These are phyloP conservation scores for Sporothrix variecibatus DNA, from an alignment of 2,329 filamentous ascomycete species.

Conservation along the genomic window DNA sequence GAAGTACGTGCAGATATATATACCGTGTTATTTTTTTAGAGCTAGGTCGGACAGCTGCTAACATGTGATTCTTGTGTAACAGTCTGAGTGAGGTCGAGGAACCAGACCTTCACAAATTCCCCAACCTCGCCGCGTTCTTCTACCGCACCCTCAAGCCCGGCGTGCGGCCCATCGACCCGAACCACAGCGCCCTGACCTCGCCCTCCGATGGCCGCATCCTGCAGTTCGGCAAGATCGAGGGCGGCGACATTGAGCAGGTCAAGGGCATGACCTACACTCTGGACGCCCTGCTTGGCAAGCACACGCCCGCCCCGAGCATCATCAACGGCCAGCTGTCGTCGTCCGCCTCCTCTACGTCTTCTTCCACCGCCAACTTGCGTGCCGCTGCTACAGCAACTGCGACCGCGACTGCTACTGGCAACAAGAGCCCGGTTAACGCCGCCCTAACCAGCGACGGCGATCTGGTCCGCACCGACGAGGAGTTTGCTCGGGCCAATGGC, in stretches of 20 bases:
- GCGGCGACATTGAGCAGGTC: slow-evolving; percentile 95
- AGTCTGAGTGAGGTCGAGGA: slow-evolving; percentile 85
- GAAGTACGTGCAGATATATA: slow-evolving; percentile 49
- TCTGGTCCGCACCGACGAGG: slow-evolving; percentile 76
- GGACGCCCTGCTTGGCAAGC: slow-evolving; percentile 82
- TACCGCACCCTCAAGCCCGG: slow-evolving; percentile 93
- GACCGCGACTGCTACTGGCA: neutral
- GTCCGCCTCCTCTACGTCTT: neutral
- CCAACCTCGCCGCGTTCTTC: slow-evolving; percentile 95
- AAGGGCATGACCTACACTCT: slow-evolving; percentile 98
- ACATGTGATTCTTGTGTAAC: slow-evolving; percentile 23
- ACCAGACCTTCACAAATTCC: slow-evolving; percentile 82
- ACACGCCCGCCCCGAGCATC: slow-evolving; percentile 58
- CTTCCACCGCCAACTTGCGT: neutral
- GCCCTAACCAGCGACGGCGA: slow-evolving; percentile 56
- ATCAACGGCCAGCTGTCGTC: slow-evolving; percentile 36
- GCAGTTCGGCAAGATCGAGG: slow-evolving; percentile 88
- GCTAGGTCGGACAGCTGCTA: neutral
- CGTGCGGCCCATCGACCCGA: slow-evolving; percentile 77
- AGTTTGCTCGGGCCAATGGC: slow-evolving; percentile 90
- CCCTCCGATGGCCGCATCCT: slow-evolving; percentile 89
- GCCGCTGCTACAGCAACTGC: neutral
- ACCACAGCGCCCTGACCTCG: slow-evolving; percentile 77
- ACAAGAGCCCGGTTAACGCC: slow-evolving; percentile 23
- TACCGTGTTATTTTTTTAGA: neutral